phyloP scores from a whole-genome alignment of 768 basidiomycete species.

The Suillus luteus region DNA sequence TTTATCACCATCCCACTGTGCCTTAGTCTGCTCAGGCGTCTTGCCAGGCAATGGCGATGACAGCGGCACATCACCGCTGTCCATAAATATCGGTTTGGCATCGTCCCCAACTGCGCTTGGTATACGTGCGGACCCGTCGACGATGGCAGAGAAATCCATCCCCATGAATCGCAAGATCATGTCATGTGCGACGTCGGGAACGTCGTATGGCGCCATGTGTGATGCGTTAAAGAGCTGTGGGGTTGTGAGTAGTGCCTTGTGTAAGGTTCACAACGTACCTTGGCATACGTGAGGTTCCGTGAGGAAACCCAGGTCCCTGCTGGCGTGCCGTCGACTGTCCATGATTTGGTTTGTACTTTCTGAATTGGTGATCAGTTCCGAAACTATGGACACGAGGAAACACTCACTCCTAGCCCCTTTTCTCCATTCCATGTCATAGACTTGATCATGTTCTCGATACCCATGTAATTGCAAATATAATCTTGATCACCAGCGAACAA shows the following conservation, averaged over 20 bases:
- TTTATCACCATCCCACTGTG: constrained; percentile 84
- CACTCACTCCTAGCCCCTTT: constrained; percentile 73
- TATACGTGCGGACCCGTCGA: constrained; percentile 78
- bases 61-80: constrained; percentile 41
- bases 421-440: constrained; percentile 84
- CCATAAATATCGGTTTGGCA: constrained; percentile 63
- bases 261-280: constrained; percentile 46
- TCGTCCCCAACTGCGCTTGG: constrained; percentile 78
- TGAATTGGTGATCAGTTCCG: constrained; percentile 27
- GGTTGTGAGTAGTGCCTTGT: constrained; percentile 6
- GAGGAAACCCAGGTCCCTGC: constrained; percentile 92
- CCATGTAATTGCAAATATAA: constrained; percentile 94
- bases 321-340: constrained; percentile 71
- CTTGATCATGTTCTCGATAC: constrained; percentile 84
- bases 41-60: constrained; percentile 46
- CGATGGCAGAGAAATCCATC: constrained; percentile 80
- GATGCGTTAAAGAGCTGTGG: constrained; percentile 88
- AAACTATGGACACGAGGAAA: constrained; percentile 29
- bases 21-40: constrained; percentile 76
- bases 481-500: constrained; percentile 96
- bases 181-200: constrained; percentile 87
- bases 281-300: constrained; percentile 90
- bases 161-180: constrained; percentile 99
- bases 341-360: constrained; percentile 70
- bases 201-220: constrained; percentile 93